Conservation (phyloP, 805 yeast genomes). For the Myxozyma udenii region DNA sequence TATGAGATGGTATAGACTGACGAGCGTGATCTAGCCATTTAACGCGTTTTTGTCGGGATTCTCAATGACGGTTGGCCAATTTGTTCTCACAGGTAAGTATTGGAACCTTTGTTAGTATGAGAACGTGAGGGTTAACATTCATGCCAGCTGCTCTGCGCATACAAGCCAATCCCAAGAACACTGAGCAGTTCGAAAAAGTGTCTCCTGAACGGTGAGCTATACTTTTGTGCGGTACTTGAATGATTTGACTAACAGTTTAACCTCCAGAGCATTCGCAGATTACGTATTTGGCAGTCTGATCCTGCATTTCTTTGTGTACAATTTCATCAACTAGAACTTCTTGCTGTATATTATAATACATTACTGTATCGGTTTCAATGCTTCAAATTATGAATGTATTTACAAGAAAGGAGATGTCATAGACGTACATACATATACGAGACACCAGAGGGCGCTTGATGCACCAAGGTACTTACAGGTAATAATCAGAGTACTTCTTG, state of each 20-base stretch:
- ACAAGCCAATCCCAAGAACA: slow-evolving; percentile 52
- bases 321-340: slow-evolving; percentile 70
- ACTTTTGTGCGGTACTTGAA: slow-evolving; percentile 27
- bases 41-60: slow-evolving; percentile 96
- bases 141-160: slow-evolving; percentile 65
- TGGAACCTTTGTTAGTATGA: neutral
- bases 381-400: too few species aligned
- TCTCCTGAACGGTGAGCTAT: slow-evolving; percentile 46
- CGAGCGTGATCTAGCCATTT: slow-evolving; percentile 57
- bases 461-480: slow-evolving; percentile 31
- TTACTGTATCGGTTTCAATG: too few species aligned
- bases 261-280: slow-evolving; percentile 69
- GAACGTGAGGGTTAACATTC: neutral
- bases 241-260: neutral
- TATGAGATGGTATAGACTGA: neutral
- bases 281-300: slow-evolving; percentile 81
- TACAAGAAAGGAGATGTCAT: too few species aligned
- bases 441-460: too few species aligned
- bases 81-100: slow-evolving; percentile 66
- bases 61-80: slow-evolving; percentile 88
- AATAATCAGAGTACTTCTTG: slow-evolving; percentile 72
- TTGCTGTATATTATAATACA: too few species aligned
- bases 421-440: too few species aligned
- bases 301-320: slow-evolving; percentile 82
- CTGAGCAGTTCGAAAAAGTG: slow-evolving; percentile 43